A percentile compares a stretch with the other conserved stretches of the same genome.
These are phyloP conservation scores for Didymella keratinophila DNA, from an alignment of 2,329 filamentous ascomycete species.

Conservation along the genomic window DNA sequence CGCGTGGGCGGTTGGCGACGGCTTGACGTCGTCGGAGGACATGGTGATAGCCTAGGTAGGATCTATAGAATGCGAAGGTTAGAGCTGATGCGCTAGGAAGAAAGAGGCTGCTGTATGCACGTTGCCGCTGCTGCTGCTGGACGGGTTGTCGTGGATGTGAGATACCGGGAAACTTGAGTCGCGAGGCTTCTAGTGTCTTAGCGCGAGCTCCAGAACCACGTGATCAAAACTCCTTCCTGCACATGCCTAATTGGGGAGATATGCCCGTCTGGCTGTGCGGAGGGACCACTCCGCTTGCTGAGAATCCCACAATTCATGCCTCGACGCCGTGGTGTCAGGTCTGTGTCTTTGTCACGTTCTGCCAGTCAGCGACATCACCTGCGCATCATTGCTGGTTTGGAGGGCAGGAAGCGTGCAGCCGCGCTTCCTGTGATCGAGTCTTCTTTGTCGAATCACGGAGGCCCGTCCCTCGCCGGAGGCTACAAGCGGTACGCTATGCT, in stretches of 20 bases:
- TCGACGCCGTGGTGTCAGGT: constrained; percentile 8
- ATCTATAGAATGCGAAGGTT: constrained; percentile 27
- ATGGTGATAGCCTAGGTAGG: constrained; percentile 23
- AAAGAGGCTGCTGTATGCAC: constrained; percentile 27
- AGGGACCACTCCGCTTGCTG: constrained; percentile 12
- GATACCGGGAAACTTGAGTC: constrained; percentile 17
- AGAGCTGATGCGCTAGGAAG: constrained; percentile 26
- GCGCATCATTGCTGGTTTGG: neutral
- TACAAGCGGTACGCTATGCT: constrained; percentile 12
- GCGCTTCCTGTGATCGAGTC: constrained; percentile 1
- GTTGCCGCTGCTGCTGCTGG: constrained; percentile 23
- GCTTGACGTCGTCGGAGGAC: constrained; percentile 26
- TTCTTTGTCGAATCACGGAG: constrained; percentile 9
- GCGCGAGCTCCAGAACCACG: constrained; percentile 2
- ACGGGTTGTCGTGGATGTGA: constrained; percentile 12
- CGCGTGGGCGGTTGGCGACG: constrained; percentile 22
- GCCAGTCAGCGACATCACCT: constrained; percentile 5
- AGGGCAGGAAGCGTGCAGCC: constrained; percentile 3
- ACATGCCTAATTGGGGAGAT: constrained; percentile 12
- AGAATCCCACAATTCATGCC: constrained; percentile 5
- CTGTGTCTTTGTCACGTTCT: neutral
- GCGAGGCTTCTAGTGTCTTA: constrained; percentile 10
- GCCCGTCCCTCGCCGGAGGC: constrained; percentile 8
- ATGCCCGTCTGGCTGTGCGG: constrained; percentile 3
- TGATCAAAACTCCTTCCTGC: constrained; percentile 1